Conservation (phyloP, 148 eudicot species). For the Rhododendron henanense region DNA sequence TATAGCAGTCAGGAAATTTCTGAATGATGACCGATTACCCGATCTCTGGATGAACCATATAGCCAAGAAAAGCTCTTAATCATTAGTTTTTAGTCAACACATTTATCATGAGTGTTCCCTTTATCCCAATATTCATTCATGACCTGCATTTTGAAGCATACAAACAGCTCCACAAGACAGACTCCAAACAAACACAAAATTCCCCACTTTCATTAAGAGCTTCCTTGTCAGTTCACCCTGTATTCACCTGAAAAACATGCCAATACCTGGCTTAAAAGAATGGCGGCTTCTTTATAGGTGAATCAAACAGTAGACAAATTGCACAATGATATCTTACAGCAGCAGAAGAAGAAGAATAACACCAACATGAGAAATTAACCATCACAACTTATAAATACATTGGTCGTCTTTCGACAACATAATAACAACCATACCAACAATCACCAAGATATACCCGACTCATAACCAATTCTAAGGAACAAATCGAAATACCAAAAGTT, state of each 20-base stretch:
- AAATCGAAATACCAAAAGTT: not conserved
- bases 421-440: not conserved
- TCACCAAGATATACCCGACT: not conserved
- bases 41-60: no score
- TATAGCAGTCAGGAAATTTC: no score
- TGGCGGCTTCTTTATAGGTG: not conserved
- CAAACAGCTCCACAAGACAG: not conserved
- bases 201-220: not conserved
- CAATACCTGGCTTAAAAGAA: not conserved
- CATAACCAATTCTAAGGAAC: conserved; percentile 29
- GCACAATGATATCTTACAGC: not conserved
- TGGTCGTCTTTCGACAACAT: not conserved
- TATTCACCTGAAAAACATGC: not conserved
- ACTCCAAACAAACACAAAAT: not conserved
- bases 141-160: not conserved
- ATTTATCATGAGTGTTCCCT: not conserved
- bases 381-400: not conserved
- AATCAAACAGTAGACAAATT: not conserved
- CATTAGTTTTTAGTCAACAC: not conserved
- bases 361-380: not conserved
- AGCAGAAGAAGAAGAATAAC: not conserved
- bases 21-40: no score
- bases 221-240: not conserved
- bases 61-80: no score
- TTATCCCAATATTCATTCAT: not conserved